Conservation (phyloP, 495 filamentous ascomycete genomes). For the Neurospora pannonica region DNA sequence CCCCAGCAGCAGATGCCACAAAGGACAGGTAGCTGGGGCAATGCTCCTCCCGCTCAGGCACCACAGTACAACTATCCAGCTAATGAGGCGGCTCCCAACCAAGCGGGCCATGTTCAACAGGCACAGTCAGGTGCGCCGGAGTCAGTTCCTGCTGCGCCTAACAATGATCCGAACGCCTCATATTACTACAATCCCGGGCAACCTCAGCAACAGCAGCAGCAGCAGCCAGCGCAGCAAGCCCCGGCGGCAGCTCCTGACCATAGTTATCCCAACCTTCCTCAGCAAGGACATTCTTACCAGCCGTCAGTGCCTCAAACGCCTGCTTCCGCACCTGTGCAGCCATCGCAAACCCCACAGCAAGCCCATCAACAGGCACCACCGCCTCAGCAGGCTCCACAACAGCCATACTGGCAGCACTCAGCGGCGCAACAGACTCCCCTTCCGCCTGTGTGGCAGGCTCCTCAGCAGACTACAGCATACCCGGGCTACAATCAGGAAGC, state of each 20-base stretch:
- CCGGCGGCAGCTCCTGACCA: conserved; percentile 25
- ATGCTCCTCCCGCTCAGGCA: conserved; percentile 20
- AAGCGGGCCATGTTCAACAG: conserved; percentile 20
- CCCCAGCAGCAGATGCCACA: conserved; percentile 37
- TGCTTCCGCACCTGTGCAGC: conserved; percentile 27
- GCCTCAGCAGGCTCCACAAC: conserved; percentile 15
- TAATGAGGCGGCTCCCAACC: conserved; percentile 21
- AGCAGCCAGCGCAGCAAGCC: conserved; percentile 24
- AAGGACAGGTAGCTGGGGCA: conserved; percentile 36
- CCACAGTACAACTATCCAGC: conserved; percentile 25
- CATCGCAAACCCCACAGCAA: conserved; percentile 29
- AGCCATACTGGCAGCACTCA: conserved; percentile 34
- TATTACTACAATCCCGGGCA: conserved; percentile 39
- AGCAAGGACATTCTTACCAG: conserved; percentile 31
- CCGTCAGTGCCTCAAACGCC: conserved; percentile 33
- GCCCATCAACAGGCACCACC: conserved; percentile 19
- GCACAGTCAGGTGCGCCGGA: conserved; percentile 22
- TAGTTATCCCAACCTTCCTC: conserved; percentile 34
- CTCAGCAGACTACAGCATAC: conserved; percentile 32
- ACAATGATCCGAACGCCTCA: conserved; percentile 35
- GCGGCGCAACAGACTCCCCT: conserved; percentile 26
- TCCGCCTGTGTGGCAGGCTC: conserved; percentile 36
- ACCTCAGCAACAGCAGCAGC: conserved; percentile 24
- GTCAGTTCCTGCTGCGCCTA: conserved; percentile 16
- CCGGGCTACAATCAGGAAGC: conserved; percentile 52